Conservation (phyloP, 495 filamentous ascomycete genomes). For the Penicillium mononematosum region DNA sequence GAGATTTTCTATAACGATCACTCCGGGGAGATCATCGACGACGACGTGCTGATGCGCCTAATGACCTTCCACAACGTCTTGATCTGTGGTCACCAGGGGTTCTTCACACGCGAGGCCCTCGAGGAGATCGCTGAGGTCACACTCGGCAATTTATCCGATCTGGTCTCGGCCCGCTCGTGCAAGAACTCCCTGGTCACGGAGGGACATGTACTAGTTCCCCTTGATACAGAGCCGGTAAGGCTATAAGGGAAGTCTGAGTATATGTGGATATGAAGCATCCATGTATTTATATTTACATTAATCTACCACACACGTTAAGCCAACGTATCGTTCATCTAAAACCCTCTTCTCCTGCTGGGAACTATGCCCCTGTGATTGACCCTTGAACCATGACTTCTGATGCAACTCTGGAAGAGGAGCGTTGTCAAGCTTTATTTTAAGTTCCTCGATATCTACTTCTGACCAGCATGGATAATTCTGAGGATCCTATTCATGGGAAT, state of each 20-base stretch:
- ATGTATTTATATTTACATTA: constrained; percentile 2
- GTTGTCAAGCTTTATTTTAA: no score
- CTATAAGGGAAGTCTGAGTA: constrained; percentile 18
- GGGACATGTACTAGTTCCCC: constrained; percentile 32
- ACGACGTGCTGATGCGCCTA: constrained; percentile 65
- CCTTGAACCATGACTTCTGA: no score
- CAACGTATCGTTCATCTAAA: not conserved
- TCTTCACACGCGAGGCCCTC: constrained; percentile 67
- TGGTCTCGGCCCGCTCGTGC: constrained; percentile 26
- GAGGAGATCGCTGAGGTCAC: constrained; percentile 63
- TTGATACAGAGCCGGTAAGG: constrained; percentile 36
- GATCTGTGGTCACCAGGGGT: constrained; percentile 67
- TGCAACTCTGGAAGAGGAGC: no score
- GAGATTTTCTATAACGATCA: constrained; percentile 65
- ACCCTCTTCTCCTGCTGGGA: no score
- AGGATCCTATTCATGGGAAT: no score
- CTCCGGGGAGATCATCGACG: constrained; percentile 64
- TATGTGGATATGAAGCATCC: not conserved
- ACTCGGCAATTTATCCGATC: constrained; percentile 50
- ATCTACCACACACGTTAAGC: not conserved
- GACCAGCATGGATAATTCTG: constrained; percentile 32
- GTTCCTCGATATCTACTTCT: constrained; percentile 15
- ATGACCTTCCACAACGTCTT: constrained; percentile 71
- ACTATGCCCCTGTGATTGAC: no score
- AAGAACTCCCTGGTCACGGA: constrained; percentile 36